Evolutionary conservation across 345 rosid genomes (phyloP).

Genomic region (Litchi chinensis): DNA sequence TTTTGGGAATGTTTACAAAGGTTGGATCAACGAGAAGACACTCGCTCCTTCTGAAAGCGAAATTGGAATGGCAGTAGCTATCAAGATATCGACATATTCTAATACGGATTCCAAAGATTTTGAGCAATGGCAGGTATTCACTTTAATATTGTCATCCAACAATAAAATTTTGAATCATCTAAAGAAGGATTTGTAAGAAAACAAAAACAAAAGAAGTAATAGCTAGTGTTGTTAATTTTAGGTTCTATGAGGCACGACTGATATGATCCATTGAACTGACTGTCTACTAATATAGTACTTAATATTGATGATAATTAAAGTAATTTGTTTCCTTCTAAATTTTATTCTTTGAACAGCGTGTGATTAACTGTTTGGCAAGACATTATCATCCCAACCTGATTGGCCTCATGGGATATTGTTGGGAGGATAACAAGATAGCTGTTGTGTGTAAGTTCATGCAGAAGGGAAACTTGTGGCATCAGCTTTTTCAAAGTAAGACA

Average conservation of each 20-base stretch:
- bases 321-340: background rate
- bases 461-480: slow-evolving; percentile 78
- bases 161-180: background rate
- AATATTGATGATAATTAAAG: slow-evolving; percentile 8
- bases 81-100: slow-evolving; percentile 50
- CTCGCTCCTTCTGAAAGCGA: slow-evolving; percentile 44
- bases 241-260: no score
- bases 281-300: no score
- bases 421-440: slow-evolving; percentile 70
- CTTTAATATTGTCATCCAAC: background rate
- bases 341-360: slow-evolving; percentile 56
- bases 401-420: slow-evolving; percentile 74
- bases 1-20: slow-evolving; percentile 81
- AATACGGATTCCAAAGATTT: slow-evolving; percentile 62
- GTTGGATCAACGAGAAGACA: slow-evolving; percentile 73
- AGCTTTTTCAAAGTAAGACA: slow-evolving; percentile 76
- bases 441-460: slow-evolving; percentile 86
- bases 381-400: slow-evolving; percentile 84
- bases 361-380: slow-evolving; percentile 79
- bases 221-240: no score
- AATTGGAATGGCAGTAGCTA: slow-evolving; percentile 65
- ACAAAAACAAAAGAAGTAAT: no score
- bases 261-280: no score
- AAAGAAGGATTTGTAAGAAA: no score
- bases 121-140: slow-evolving; percentile 75